Evolutionary conservation across 2,329 filamentous ascomycete species (phyloP).

Genomic region (Clonostachys byssicola): DNA sequence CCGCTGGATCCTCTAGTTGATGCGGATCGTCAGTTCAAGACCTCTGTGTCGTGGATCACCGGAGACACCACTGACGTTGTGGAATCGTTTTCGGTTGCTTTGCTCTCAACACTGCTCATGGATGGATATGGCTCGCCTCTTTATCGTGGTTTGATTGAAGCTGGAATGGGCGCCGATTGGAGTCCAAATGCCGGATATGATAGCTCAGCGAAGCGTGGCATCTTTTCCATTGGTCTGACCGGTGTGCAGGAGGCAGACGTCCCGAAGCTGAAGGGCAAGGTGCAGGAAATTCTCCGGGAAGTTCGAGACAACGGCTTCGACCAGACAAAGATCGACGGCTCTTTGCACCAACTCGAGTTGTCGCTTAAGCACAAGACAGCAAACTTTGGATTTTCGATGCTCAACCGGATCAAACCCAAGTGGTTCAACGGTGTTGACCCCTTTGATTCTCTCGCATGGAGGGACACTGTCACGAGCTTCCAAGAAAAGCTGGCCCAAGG

Average conservation of each 20-base stretch:
- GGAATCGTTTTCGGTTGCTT: conserved; percentile 81
- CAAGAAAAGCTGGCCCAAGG: conserved; percentile 70
- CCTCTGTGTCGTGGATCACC: conserved; percentile 88
- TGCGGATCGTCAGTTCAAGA: conserved; percentile 85
- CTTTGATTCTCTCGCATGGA: conserved; percentile 88
- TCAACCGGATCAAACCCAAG: conserved; percentile 82
- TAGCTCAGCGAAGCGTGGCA: conserved; percentile 67
- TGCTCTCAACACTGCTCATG: conserved; percentile 80
- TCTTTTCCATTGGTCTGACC: conserved; percentile 87
- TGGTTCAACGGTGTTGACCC: conserved; percentile 97
- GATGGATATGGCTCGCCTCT: conserved; percentile 95
- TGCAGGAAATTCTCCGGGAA: conserved; percentile 69
- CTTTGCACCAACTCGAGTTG: conserved; percentile 92
- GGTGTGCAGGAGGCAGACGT: conserved; percentile 84
- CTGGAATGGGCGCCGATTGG: conserved; percentile 86
- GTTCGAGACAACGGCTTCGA: conserved; percentile 77
- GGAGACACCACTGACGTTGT: conserved; percentile 78
- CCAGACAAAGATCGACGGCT: conserved; percentile 84
- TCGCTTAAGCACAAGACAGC: conserved; percentile 93
- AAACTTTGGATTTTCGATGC: conserved; percentile 85
- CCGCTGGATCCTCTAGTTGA: conserved; percentile 85
- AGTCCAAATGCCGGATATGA: conserved; percentile 94
- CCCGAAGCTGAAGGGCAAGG: conserved; percentile 67
- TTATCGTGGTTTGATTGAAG: conserved; percentile 84
- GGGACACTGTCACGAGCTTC: conserved; percentile 81